Conservation (phyloP, 2,329 filamentous ascomycete genomes). For the Talaromyces pinophilus region DNA sequence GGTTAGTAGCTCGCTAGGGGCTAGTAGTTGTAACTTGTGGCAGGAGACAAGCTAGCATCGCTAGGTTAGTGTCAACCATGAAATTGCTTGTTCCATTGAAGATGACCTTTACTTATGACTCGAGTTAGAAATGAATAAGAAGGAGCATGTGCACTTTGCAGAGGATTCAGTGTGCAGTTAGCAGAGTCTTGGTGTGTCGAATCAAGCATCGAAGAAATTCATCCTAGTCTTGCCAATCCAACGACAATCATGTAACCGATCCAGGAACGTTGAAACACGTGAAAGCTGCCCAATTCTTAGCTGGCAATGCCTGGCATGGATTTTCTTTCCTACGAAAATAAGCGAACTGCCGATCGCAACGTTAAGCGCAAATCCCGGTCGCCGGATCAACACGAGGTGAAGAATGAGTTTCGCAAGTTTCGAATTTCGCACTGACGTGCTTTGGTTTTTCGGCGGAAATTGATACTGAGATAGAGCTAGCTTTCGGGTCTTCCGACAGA, state of each 20-base stretch:
- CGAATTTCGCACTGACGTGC: not conserved
- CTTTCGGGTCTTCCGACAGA: not conserved
- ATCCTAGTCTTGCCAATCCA: not conserved
- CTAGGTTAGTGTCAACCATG: not conserved
- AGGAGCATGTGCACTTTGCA: not conserved
- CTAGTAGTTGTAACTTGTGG: not conserved
- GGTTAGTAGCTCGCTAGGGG: not conserved
- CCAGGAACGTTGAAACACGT: not conserved
- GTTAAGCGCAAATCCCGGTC: conserved; percentile 9
- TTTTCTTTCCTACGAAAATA: not conserved
- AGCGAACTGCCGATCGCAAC: conserved; percentile 11
- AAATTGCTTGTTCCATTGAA: not conserved
- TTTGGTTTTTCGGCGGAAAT: not conserved
- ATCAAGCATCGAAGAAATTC: not conserved
- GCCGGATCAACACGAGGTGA: not conserved
- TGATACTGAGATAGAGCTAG: not conserved
- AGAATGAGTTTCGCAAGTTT: not conserved
- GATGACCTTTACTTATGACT: not conserved
- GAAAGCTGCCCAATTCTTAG: not conserved
- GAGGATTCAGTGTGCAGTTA: not conserved
- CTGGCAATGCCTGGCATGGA: too few species aligned
- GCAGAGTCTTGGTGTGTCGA: not conserved
- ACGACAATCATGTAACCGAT: not conserved
- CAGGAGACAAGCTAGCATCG: not conserved
- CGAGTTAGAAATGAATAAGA: not conserved